Conservation (phyloP, 2,329 filamentous ascomycete species). For the Sphaerulina musiva region DNA sequence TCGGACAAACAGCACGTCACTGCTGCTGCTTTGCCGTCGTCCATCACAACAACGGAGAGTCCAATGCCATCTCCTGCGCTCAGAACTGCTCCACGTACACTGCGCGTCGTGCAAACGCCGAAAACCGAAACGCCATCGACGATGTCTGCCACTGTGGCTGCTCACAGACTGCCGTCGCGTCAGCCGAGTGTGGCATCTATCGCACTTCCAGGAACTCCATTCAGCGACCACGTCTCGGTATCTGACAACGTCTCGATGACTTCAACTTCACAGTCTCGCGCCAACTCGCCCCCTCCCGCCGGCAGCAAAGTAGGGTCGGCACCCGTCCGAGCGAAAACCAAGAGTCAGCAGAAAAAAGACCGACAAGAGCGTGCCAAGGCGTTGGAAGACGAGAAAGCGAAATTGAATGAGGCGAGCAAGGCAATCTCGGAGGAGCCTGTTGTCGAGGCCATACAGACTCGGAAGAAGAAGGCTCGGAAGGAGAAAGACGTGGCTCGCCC, state of each 20-base stretch:
- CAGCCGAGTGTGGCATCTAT: conserved; percentile 52
- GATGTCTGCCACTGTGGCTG: conserved; percentile 27
- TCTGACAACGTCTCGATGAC: conserved; percentile 65
- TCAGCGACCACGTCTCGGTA: conserved; percentile 63
- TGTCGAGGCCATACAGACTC: conserved; percentile 65
- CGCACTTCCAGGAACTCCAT: conserved; percentile 64
- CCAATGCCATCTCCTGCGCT: conserved; percentile 43
- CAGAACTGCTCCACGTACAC: conserved; percentile 54
- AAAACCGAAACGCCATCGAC: conserved; percentile 53
- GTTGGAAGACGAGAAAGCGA: conserved; percentile 40
- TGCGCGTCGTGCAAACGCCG: conserved; percentile 63
- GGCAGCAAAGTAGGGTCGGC: conserved; percentile 58
- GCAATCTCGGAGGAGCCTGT: conserved; percentile 45
- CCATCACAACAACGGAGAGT: conserved; percentile 49
- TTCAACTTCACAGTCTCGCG: conserved; percentile 64
- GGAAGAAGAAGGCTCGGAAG: conserved; percentile 83
- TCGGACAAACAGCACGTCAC: conserved; percentile 32
- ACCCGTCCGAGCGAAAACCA: conserved; percentile 62
- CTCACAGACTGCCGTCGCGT: conserved; percentile 42
- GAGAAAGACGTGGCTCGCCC: conserved; percentile 29
- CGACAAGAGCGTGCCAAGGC: conserved; percentile 39
- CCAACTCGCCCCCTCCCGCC: conserved; percentile 62
- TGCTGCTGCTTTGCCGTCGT: conserved; percentile 48
- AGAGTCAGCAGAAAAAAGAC: conserved; percentile 72
- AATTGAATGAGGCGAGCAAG: conserved; percentile 46